phyloP scores from a whole-genome alignment of 495 filamentous ascomycete genomes.

The Hypomontagnella monticulosa region DNA sequence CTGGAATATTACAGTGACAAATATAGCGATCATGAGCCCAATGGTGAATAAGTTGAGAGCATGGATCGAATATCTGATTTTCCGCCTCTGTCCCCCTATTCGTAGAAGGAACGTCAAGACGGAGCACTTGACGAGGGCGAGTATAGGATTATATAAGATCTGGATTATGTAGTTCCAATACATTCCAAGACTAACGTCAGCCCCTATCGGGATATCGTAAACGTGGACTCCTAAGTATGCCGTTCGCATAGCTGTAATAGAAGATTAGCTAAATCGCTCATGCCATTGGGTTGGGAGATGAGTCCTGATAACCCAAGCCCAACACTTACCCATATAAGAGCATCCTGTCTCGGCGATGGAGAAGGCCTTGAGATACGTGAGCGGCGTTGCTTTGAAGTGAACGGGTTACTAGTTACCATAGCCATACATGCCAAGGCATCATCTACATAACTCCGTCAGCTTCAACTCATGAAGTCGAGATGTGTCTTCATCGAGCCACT shows the following conservation, averaged over 20 bases:
- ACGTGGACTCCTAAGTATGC: conserved; percentile 62
- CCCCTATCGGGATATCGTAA: conserved; percentile 54
- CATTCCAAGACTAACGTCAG: conserved; percentile 51
- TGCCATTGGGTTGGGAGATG: background rate
- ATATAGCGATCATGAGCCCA: conserved; percentile 61
- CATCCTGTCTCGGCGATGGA: conserved; percentile 55
- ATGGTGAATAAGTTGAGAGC: conserved; percentile 63
- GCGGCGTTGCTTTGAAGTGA: conserved; percentile 1
- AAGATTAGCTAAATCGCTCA: conserved; percentile 8
- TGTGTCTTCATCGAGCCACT: background rate
- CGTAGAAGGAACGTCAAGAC: conserved; percentile 68
- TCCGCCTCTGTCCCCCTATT: conserved; percentile 57
- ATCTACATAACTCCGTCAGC: conserved; percentile 34
- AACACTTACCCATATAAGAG: conserved; percentile 55
- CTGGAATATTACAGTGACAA: conserved; percentile 68
- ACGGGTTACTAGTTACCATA: conserved; percentile 45
- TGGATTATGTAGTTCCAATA: conserved; percentile 65
- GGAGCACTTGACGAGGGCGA: conserved; percentile 67
- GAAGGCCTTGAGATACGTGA: conserved; percentile 41
- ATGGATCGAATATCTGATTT: conserved; percentile 54
- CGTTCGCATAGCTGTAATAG: conserved; percentile 58
- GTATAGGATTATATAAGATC: conserved; percentile 70
- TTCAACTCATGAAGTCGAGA: background rate
- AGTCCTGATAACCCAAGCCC: background rate
- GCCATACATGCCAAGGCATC: conserved; percentile 56